A percentile compares a stretch with the other conserved stretches of the same genome.
Conservation (phyloP, 2,329 filamentous ascomycete species). For the Alternaria sp. region DNA sequence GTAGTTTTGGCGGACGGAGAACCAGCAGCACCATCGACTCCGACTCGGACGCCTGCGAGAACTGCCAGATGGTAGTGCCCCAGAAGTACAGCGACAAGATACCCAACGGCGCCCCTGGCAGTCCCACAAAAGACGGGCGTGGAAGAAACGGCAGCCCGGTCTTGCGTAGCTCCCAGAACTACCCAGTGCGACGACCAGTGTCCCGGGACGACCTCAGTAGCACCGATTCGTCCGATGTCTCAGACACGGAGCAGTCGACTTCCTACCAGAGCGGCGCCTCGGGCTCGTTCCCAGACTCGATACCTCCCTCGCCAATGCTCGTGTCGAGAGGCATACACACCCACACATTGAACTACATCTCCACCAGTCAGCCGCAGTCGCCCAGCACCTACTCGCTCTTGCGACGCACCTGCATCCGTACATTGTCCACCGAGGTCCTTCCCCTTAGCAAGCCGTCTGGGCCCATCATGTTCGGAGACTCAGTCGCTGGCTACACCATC, state of each 20-base stretch:
- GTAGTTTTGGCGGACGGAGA: constrained; percentile 40
- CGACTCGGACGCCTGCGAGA: constrained; percentile 63
- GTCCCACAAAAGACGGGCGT: constrained; percentile 56
- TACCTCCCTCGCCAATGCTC: constrained; percentile 52
- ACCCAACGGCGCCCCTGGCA: constrained; percentile 60
- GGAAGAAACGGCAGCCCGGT: constrained; percentile 61
- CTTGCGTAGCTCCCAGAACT: constrained; percentile 60
- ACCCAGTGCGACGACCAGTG: constrained; percentile 56
- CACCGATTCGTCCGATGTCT: constrained; percentile 45
- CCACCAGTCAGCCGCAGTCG: constrained; percentile 62
- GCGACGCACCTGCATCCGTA: constrained; percentile 64
- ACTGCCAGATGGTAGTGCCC: constrained; percentile 63
- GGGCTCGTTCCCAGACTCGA: constrained; percentile 40
- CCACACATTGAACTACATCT: constrained; percentile 64
- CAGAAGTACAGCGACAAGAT: constrained; percentile 61
- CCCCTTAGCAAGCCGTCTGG: constrained; percentile 63
- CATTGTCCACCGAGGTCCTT: constrained; percentile 63
- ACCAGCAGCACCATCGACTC: constrained; percentile 49
- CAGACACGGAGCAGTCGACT: constrained; percentile 48
- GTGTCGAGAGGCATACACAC: constrained; percentile 55
- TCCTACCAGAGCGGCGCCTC: constrained; percentile 43
- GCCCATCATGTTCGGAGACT: constrained; percentile 65
- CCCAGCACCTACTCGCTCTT: constrained; percentile 62
- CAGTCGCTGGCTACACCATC: constrained; percentile 63
- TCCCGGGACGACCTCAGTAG: constrained; percentile 40